Conservation (phyloP, 371 early-diverging fungal species). For the Coemansia linderi region DNA sequence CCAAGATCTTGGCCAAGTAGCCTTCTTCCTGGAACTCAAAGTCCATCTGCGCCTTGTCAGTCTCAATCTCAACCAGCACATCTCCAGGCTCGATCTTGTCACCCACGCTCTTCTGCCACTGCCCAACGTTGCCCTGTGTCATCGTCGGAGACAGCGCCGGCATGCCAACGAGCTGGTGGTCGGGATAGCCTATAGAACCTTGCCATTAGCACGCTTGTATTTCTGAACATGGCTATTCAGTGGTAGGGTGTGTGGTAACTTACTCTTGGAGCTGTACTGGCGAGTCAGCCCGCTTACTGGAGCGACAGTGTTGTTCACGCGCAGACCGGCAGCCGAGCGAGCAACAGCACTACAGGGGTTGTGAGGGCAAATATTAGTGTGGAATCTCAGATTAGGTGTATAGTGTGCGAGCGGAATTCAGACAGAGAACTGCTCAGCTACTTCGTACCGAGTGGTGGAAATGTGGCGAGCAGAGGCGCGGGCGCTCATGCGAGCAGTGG, state of each 20-base stretch:
- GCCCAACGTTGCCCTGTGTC: conserved; percentile 95
- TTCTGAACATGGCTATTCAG: not conserved
- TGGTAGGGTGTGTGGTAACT: conserved; percentile 2
- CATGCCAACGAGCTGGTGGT: conserved; percentile 91
- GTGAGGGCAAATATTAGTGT: not conserved
- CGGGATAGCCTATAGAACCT: conserved; percentile 64
- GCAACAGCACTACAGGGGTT: conserved; percentile 16
- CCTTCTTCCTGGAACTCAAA: conserved; percentile 99
- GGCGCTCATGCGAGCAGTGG: conserved; percentile 39
- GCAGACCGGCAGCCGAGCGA: conserved; percentile 20
- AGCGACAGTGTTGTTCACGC: conserved; percentile 8
- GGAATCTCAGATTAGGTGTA: not conserved
- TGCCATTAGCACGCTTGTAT: not conserved
- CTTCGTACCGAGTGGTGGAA: conserved; percentile 39
- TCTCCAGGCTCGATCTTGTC: conserved; percentile 94
- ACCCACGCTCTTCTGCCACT: conserved; percentile 94
- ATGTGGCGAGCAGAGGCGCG: conserved; percentile 40
- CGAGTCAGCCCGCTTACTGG: conserved; percentile 25
- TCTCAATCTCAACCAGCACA: conserved; percentile 96
- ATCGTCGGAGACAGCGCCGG: conserved; percentile 99
- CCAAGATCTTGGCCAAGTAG: conserved; percentile 90
- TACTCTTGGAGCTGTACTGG: conserved; percentile 49
- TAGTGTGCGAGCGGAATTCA: conserved; percentile 2
- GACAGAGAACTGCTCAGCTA: not conserved
- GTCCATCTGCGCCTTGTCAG: conserved; percentile 99